phyloP scores from a whole-genome alignment of 805 yeast species.

The Lachancea waltii region DNA sequence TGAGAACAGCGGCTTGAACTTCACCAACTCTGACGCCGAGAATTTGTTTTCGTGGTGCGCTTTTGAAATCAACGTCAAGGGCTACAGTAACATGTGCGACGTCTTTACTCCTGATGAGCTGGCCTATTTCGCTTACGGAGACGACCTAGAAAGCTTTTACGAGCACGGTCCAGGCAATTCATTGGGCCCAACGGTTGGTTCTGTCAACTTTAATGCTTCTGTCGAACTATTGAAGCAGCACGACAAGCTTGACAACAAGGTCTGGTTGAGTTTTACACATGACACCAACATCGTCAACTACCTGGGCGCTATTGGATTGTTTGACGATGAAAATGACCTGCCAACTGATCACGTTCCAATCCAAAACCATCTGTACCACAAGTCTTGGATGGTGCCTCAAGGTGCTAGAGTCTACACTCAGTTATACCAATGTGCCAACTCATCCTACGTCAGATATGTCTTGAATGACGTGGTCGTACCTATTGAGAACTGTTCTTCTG shows the following conservation, averaged over 20 bases:
- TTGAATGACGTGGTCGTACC: conserved; percentile 53
- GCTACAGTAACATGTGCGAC: conserved; percentile 60
- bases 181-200: conserved; percentile 52
- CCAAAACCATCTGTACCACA: conserved; percentile 40
- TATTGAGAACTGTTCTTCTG: conserved; percentile 40
- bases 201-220: conserved; percentile 49
- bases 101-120: conserved; percentile 65
- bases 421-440: conserved; percentile 38
- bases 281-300: conserved; percentile 61
- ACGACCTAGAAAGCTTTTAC: conserved; percentile 56
- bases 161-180: conserved; percentile 58
- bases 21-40: conserved; percentile 47
- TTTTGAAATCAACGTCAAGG: conserved; percentile 65
- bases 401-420: conserved; percentile 52
- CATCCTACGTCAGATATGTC: conserved; percentile 42
- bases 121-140: conserved; percentile 52
- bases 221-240: conserved; percentile 44
- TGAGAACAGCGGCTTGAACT: conserved; percentile 47
- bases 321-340: conserved; percentile 33
- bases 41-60: conserved; percentile 61
- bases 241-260: conserved; percentile 44
- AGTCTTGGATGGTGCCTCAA: conserved; percentile 48
- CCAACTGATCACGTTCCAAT: conserved; percentile 41
- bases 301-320: conserved; percentile 58
- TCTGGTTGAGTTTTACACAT: conserved; percentile 69